A percentile compares a stretch with the other conserved stretches of the same genome.
Evolutionary conservation across 331 rosid species (phyloP).

Genomic region (Saraca asoca): DNA sequence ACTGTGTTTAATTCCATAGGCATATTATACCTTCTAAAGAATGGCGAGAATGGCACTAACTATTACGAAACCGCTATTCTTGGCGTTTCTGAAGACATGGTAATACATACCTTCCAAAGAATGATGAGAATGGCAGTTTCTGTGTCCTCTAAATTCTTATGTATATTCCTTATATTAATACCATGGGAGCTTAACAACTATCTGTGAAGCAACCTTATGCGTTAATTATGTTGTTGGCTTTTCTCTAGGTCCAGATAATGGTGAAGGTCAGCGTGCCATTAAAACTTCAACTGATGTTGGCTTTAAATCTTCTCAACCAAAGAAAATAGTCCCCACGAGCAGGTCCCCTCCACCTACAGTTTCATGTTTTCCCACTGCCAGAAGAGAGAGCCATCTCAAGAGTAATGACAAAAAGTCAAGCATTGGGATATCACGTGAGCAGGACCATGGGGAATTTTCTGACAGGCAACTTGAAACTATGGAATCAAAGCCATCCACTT

Average conservation of each 20-base stretch:
- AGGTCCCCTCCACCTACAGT: constrained; percentile 63
- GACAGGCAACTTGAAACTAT: constrained; percentile 54
- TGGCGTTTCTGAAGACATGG: too few relatives aligned
- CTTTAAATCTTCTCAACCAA: constrained; percentile 50
- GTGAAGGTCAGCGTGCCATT: constrained; percentile 46
- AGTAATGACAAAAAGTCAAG: constrained; percentile 46
- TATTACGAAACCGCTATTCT: too few relatives aligned
- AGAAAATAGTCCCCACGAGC: constrained; percentile 59
- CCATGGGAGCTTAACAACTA: constrained; percentile 11
- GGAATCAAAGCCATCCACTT: constrained; percentile 39
- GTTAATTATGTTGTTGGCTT: constrained; percentile 26
- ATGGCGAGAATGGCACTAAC: too few relatives aligned
- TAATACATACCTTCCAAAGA: constrained; percentile 9
- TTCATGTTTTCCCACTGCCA: constrained; percentile 45
- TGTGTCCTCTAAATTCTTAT: not conserved
- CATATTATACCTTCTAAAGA: constrained; percentile 12
- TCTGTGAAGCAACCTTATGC: constrained; percentile 22
- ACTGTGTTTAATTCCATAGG: constrained; percentile 1
- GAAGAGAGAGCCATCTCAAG: constrained; percentile 43
- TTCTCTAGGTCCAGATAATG: constrained; percentile 52
- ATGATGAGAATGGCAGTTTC: not conserved
- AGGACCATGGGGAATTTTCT: constrained; percentile 47
- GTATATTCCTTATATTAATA: constrained; percentile 7
- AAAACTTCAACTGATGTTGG: constrained; percentile 44
- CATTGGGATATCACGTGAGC: constrained; percentile 37